These are phyloP conservation scores for Gonium pectorale DNA, from an alignment of 139 green algal genomes.

Conservation along the genomic window DNA sequence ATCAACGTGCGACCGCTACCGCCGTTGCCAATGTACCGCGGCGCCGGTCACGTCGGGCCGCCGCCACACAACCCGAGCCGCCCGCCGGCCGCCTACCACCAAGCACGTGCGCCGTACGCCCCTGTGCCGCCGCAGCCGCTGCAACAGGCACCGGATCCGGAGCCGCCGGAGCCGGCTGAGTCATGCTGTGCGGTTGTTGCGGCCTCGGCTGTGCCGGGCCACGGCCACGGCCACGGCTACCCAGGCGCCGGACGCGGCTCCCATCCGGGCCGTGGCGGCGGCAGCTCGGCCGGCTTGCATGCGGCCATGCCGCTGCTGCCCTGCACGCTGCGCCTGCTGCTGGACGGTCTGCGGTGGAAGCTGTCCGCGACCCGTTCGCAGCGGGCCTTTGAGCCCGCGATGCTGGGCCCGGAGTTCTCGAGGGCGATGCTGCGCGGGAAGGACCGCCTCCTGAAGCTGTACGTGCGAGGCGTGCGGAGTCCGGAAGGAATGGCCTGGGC, in stretches of 20 bases:
- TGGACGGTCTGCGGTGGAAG: neutral
- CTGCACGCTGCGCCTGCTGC: neutral
- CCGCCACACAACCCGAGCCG: neutral
- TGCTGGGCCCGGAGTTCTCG: neutral
- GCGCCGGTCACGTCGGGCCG: neutral
- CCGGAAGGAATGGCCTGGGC: neutral
- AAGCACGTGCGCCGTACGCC: neutral
- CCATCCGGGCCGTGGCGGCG: too few relatives aligned
- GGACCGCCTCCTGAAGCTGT: constrained; percentile 8
- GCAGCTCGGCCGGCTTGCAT: neutral
- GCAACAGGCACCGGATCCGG: neutral
- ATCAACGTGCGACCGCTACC: neutral
- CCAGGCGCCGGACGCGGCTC: too few relatives aligned
- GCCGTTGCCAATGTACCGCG: neutral
- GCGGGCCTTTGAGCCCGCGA: neutral
- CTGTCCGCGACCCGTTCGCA: neutral
- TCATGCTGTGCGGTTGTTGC: neutral
- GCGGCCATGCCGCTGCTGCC: neutral
- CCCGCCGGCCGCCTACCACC: neutral
- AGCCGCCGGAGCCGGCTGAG: neutral
- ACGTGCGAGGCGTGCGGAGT: neutral
- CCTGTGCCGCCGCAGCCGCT: neutral
- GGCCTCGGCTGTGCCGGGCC: too few relatives aligned
- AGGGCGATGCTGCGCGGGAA: neutral
- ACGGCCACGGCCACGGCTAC: too few relatives aligned